phyloP scores from a whole-genome alignment of 768 basidiomycete species.

The Hypsizygus marmoreus region DNA sequence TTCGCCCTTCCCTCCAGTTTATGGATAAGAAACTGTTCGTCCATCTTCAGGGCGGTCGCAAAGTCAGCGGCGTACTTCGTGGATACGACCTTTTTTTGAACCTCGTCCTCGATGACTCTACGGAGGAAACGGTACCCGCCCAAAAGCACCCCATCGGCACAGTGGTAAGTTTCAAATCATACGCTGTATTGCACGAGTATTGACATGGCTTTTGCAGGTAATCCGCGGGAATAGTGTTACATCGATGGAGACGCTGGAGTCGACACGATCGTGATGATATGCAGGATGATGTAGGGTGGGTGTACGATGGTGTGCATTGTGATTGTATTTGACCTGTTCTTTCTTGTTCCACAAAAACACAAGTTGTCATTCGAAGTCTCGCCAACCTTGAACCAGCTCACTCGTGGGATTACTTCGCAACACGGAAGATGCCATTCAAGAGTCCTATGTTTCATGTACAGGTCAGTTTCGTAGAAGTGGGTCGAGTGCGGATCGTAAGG shows the following conservation, averaged over 20 bases:
- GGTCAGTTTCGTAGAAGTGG: neutral
- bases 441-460: neutral
- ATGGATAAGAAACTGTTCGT: constrained; percentile 99
- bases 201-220: constrained; percentile 54
- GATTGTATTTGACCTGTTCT: constrained; percentile 8
- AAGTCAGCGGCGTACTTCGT: constrained; percentile 91
- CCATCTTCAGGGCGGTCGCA: constrained; percentile 91
- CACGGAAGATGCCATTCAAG: too few species aligned
- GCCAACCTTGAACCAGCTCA: too few species aligned
- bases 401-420: too few species aligned
- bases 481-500: too few species aligned
- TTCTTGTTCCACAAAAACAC: too few species aligned
- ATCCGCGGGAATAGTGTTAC: constrained; percentile 97
- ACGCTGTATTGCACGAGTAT: constrained; percentile 1
- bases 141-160: constrained; percentile 92
- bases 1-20: constrained; percentile 54
- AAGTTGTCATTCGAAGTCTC: too few species aligned
- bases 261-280: constrained; percentile 36
- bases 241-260: constrained; percentile 88
- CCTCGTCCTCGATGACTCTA: constrained; percentile 93
- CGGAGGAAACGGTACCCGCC: constrained; percentile 88
- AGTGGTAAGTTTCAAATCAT: constrained; percentile 60
- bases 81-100: constrained; percentile 99
- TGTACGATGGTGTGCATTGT: constrained; percentile 11
- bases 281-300: constrained; percentile 8